These are phyloP conservation scores for Pestalotiopsis fici DNA, from an alignment of 2,329 filamentous ascomycete genomes.

Conservation along the genomic window DNA sequence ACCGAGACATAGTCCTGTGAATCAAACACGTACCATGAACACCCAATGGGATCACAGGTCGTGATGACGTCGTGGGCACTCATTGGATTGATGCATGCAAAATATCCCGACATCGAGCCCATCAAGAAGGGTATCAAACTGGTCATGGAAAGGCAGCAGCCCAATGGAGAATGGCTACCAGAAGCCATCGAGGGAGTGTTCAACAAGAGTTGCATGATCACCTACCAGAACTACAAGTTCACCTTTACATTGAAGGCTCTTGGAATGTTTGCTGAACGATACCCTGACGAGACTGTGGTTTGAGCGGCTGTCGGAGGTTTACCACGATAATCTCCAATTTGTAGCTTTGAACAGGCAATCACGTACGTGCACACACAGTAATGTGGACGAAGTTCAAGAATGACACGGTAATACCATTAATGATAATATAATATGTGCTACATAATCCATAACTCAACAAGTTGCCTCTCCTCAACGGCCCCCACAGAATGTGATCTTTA, in stretches of 20 bases:
- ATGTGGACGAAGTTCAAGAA: too few species aligned
- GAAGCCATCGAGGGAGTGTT: conserved; percentile 98
- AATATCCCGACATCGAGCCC: conserved; percentile 73
- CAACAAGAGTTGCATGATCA: conserved; percentile 99
- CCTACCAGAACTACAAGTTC: conserved; percentile 99
- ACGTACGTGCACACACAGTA: neutral
- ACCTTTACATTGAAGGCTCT: conserved; percentile 92
- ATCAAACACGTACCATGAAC: conserved; percentile 72
- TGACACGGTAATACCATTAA: neutral
- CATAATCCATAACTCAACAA: too few species aligned
- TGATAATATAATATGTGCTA: neutral
- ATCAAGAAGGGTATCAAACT: conserved; percentile 75
- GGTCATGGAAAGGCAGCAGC: conserved; percentile 81
- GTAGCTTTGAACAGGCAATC: neutral
- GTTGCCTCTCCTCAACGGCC: too few species aligned
- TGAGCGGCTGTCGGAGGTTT: conserved; percentile 11
- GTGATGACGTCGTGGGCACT: conserved; percentile 94
- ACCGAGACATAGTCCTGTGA: conserved; percentile 65
- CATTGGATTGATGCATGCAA: conserved; percentile 79
- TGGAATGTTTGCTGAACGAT: conserved; percentile 80
- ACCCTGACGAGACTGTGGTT: conserved; percentile 63
- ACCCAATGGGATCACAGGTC: conserved; percentile 76
- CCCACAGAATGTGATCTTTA: too few species aligned
- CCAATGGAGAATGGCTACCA: conserved; percentile 92
- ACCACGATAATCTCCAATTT: conserved; percentile 5